Evolutionary conservation across 2,329 filamentous ascomycete genomes (phyloP).

Genomic region (Hymenoscyphus fraxineus): DNA sequence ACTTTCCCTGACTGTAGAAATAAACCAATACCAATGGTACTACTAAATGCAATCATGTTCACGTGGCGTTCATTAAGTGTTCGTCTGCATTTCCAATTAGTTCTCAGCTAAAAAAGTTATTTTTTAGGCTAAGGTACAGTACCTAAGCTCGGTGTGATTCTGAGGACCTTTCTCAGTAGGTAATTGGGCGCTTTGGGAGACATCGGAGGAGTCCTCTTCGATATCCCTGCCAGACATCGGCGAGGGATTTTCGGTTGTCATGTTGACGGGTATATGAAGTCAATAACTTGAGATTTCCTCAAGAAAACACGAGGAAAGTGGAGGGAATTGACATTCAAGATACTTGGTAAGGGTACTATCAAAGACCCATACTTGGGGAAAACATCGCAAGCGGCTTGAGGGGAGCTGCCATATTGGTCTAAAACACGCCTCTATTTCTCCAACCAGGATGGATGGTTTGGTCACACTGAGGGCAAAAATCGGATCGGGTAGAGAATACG

Average conservation of each 20-base stretch:
- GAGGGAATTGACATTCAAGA: neutral
- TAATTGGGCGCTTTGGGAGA: neutral
- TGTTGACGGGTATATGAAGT: neutral
- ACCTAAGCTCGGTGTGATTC: neutral
- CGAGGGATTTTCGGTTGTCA: neutral
- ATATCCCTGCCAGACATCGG: neutral
- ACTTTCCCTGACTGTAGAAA: slow-evolving; percentile 44
- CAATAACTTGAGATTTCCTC: neutral
- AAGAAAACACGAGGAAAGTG: neutral
- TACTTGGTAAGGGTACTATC: neutral
- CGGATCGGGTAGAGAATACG: neutral
- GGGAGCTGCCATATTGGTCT: neutral
- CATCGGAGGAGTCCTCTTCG: neutral
- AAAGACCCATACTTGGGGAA: neutral
- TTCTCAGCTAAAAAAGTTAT: neutral
- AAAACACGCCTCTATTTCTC: neutral
- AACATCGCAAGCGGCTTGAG: neutral
- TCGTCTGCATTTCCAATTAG: neutral
- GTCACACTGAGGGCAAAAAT: neutral
- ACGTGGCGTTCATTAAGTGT: slow-evolving; percentile 40
- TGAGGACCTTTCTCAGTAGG: neutral
- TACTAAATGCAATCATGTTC: slow-evolving; percentile 42
- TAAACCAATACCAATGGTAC: slow-evolving; percentile 44
- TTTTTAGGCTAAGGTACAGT: neutral
- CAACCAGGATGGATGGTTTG: neutral